Conservation (phyloP, 1,284 basidiomycete species). For the Wallemia ichthyophaga region DNA sequence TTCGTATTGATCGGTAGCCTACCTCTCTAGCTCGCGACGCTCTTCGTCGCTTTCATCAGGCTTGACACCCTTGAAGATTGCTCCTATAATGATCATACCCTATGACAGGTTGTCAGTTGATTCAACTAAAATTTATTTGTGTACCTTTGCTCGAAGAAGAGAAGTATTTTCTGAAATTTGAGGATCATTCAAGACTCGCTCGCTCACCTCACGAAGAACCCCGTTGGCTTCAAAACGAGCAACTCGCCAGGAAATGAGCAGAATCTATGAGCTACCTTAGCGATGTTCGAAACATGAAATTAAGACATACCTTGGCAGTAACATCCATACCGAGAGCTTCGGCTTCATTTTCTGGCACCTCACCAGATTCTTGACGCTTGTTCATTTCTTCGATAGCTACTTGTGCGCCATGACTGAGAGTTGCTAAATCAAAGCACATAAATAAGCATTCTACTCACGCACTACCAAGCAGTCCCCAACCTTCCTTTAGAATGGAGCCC, state of each 20-base stretch:
- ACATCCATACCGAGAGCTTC: conserved; percentile 73
- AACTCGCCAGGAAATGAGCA: conserved; percentile 81
- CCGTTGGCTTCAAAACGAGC: conserved; percentile 71
- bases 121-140: conserved; percentile 3
- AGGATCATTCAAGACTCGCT: conserved; percentile 47
- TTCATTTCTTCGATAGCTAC: conserved; percentile 54
- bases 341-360: conserved; percentile 11
- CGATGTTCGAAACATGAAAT: neutral
- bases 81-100: conserved; percentile 52
- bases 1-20: neutral
- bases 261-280: conserved; percentile 32
- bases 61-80: conserved; percentile 48
- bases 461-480: conserved; percentile 73
- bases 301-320: conserved; percentile 41
- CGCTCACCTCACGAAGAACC: conserved; percentile 35
- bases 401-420: conserved; percentile 29
- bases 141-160: conserved; percentile 49
- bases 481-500: conserved; percentile 66
- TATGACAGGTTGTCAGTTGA: conserved; percentile 11
- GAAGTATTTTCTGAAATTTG: conserved; percentile 36
- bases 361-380: neutral
- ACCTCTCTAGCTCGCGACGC: conserved; percentile 64
- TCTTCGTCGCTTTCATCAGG: conserved; percentile 76
- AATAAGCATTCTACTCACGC: conserved; percentile 20
- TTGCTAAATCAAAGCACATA: conserved; percentile 5